Evolutionary conservation across 2,329 filamentous ascomycete species (phyloP).

Genomic region (Penicillium expansum): DNA sequence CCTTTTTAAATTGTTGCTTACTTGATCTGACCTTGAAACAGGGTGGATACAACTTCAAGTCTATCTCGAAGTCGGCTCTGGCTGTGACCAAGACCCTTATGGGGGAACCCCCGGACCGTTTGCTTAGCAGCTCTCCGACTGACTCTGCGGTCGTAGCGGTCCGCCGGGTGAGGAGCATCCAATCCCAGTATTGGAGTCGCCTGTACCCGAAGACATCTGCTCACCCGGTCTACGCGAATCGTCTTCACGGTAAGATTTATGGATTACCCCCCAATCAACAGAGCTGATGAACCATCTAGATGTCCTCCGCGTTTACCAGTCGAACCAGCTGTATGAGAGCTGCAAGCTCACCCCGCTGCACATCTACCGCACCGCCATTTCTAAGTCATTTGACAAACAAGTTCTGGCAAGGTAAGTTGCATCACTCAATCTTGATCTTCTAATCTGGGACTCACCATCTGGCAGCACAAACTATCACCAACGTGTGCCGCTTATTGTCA

Average conservation of each 20-base stretch:
- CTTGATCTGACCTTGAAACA: conserved; percentile 17
- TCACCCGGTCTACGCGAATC: conserved; percentile 42
- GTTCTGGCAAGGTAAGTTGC: conserved; percentile 68
- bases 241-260: conserved; percentile 58
- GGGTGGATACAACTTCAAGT: conserved; percentile 89
- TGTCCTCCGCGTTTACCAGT: conserved; percentile 74
- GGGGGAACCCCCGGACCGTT: conserved; percentile 79
- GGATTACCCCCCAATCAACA: background rate
- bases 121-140: conserved; percentile 50
- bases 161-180: conserved; percentile 56
- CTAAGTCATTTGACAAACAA: conserved; percentile 79
- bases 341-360: conserved; percentile 77
- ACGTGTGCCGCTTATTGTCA: conserved; percentile 69
- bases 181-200: conserved; percentile 77
- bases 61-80: conserved; percentile 88
- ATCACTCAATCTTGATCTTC: background rate
- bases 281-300: conserved; percentile 48
- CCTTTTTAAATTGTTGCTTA: background rate
- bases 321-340: conserved; percentile 66
- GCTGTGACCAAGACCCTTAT: conserved; percentile 90
- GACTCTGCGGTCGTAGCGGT: conserved; percentile 55
- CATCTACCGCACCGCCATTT: conserved; percentile 70
- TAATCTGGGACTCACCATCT: background rate
- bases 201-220: conserved; percentile 64
- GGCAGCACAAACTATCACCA: conserved; percentile 62